Evolutionary conservation across 2,329 filamentous ascomycete genomes (phyloP).

Genomic region (Monilinia polystroma): DNA sequence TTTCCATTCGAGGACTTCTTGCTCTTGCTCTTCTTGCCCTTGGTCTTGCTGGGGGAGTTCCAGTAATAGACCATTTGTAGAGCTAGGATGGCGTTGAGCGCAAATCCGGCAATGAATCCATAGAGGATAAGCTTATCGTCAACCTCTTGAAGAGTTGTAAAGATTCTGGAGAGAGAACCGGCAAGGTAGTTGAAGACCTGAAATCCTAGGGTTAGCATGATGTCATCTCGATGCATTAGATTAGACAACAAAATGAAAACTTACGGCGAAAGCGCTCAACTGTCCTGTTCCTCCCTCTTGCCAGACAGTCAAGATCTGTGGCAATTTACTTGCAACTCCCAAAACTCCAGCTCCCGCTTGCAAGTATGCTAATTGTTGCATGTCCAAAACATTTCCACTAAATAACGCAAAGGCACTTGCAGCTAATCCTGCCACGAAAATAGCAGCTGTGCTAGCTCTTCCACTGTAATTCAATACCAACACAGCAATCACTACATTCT

Average conservation of each 20-base stretch:
- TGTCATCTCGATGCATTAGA: background rate
- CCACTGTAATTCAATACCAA: conserved; percentile 83
- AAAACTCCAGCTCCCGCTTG: conserved; percentile 83
- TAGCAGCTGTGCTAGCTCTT: conserved; percentile 63
- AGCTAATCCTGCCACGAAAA: conserved; percentile 76
- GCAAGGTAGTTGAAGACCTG: conserved; percentile 98
- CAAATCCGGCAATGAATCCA: conserved; percentile 87
- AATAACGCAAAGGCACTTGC: conserved; percentile 70
- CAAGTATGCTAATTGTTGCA: conserved; percentile 52
- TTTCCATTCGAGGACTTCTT: conserved; percentile 43
- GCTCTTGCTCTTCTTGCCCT: conserved; percentile 23
- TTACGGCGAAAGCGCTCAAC: conserved; percentile 91
- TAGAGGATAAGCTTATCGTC: conserved; percentile 96
- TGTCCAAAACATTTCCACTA: conserved; percentile 62
- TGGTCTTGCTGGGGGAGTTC: conserved; percentile 57
- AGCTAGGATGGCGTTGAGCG: conserved; percentile 84
- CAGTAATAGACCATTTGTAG: conserved; percentile 95
- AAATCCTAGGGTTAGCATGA: background rate
- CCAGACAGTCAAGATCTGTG: conserved; percentile 87
- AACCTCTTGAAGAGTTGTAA: conserved; percentile 96
- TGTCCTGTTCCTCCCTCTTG: conserved; percentile 87
- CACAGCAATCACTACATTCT: conserved; percentile 87
- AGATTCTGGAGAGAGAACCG: conserved; percentile 91
- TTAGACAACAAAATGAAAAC: conserved; percentile 38
- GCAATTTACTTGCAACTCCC: conserved; percentile 85